A percentile compares a stretch with the other conserved stretches of the same genome.
Evolutionary conservation across 768 basidiomycete species (phyloP).

Genomic region (Peribolospora baueri): DNA sequence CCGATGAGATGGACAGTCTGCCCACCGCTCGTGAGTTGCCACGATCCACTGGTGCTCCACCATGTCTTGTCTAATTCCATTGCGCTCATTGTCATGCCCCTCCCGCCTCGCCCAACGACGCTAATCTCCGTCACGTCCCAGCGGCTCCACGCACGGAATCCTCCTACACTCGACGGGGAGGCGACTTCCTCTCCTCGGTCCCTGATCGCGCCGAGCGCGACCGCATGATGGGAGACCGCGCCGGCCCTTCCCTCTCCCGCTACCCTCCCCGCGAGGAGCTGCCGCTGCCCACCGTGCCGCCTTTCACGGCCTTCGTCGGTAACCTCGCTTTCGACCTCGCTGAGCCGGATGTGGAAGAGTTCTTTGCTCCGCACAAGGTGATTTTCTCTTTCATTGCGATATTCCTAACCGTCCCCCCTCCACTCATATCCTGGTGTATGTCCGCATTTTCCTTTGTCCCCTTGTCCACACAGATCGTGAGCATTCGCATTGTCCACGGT

Average conservation of each 20-base stretch:
- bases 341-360: conserved; percentile 53
- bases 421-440: neutral
- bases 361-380: conserved; percentile 47
- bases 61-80: neutral
- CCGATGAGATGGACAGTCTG: conserved; percentile 86
- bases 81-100: too few relatives aligned
- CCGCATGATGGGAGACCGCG: neutral
- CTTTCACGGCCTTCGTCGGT: conserved; percentile 89
- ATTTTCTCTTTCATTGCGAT: neutral
- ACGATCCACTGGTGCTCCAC: neutral
- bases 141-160: neutral
- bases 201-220: neutral
- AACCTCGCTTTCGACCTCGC: conserved; percentile 83
- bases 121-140: neutral
- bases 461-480: conserved; percentile 34
- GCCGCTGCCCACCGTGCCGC: conserved; percentile 81
- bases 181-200: neutral
- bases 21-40: conserved; percentile 66
- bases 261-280: conserved; percentile 56
- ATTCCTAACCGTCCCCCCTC: neutral
- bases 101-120: too few relatives aligned
- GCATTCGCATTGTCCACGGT: conserved; percentile 78
- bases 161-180: neutral
- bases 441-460: neutral
- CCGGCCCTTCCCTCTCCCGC: neutral